These are phyloP conservation scores for Pythium phragmitis DNA, from an alignment of 352 stramenopile genomes.

Conservation along the genomic window DNA sequence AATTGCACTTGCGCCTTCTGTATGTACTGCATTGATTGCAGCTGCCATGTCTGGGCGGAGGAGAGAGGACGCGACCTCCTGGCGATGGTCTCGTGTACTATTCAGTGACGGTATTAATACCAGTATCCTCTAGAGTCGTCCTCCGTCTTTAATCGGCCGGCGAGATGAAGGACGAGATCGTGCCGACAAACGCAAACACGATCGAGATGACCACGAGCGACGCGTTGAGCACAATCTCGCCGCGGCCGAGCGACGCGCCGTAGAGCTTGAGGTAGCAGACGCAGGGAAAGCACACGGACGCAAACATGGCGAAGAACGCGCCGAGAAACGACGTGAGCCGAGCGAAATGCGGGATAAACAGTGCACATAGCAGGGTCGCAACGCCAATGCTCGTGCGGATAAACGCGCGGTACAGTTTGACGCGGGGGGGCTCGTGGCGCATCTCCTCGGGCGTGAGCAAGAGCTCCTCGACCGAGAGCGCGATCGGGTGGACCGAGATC, in stretches of 20 bases:
- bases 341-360: conserved; percentile 84
- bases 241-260: conserved; percentile 37
- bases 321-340: conserved; percentile 83
- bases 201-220: conserved; percentile 57
- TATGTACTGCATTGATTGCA: too few species aligned
- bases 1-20: too few species aligned
- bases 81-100: not conserved
- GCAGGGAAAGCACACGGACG: conserved; percentile 81
- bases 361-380: conserved; percentile 50
- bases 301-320: conserved; percentile 84
- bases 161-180: conserved; percentile 76
- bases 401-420: conserved; percentile 58
- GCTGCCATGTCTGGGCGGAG: too few species aligned
- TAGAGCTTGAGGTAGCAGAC: conserved; percentile 89
- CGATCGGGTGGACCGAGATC: conserved; percentile 81
- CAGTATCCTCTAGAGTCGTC: not conserved
- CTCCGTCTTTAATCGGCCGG: conserved; percentile 42
- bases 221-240: conserved; percentile 56
- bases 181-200: conserved; percentile 72
- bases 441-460: conserved; percentile 50
- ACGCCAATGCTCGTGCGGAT: conserved; percentile 64
- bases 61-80: too few species aligned
- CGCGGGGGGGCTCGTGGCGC: conserved; percentile 25
- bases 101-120: not conserved
- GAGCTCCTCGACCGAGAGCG: conserved; percentile 73